Percentiles rank a stretch among this genome's conserved stretches.
Conservation (phyloP, 345 rosid genomes). For the Melastoma malabathricum region DNA sequence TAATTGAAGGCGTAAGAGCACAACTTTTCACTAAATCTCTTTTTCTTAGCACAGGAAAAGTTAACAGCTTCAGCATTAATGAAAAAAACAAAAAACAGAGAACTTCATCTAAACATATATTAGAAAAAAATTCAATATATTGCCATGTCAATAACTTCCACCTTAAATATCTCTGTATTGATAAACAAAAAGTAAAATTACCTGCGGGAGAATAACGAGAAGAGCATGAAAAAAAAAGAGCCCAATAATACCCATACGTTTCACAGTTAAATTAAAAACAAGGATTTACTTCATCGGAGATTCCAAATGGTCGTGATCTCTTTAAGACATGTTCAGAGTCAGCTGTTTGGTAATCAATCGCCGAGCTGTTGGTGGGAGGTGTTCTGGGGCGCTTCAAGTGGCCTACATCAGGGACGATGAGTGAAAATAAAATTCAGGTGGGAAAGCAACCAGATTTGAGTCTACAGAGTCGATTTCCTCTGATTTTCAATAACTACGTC, state of each 20-base stretch:
- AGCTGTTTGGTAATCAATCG: conserved; percentile 67
- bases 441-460: background rate
- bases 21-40: no score
- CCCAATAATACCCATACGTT: background rate
- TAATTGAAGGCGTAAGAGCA: no score
- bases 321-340: conserved; percentile 61
- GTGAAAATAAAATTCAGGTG: background rate
- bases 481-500: background rate
- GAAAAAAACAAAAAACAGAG: no score
- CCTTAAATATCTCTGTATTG: no score
- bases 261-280: background rate
- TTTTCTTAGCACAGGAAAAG: no score
- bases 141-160: no score
- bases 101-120: no score
- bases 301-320: conserved; percentile 63
- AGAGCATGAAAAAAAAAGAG: background rate
- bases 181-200: no score
- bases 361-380: conserved; percentile 38
- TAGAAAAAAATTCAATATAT: no score
- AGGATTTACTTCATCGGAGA: conserved; percentile 55
- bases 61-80: no score
- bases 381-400: conserved; percentile 64
- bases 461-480: background rate
- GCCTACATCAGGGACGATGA: conserved; percentile 22
- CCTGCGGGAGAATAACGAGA: background rate